Percentiles rank a stretch among this genome's conserved stretches.
Evolutionary conservation across 805 yeast species (phyloP).

Genomic region (Candida saitoana): DNA sequence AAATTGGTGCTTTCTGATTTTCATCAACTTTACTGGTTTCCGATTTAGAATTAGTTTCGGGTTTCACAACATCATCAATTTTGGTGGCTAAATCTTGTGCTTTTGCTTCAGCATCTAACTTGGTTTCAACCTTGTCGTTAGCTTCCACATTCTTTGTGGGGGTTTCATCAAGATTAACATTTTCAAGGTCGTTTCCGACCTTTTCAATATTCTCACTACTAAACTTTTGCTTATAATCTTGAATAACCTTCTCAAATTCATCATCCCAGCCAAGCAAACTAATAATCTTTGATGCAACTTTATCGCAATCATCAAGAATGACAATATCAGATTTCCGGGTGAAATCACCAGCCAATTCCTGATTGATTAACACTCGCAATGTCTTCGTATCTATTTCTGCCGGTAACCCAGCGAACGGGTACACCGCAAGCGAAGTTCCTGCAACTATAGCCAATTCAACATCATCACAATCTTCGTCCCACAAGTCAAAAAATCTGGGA

Average conservation of each 20-base stretch:
- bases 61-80: neutral
- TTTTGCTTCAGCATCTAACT: neutral
- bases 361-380: constrained; percentile 65
- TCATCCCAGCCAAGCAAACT: constrained; percentile 60
- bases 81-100: neutral
- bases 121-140: neutral
- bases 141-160: neutral
- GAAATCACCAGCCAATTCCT: constrained; percentile 76
- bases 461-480: constrained; percentile 55
- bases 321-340: constrained; percentile 59
- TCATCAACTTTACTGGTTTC: neutral
- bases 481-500: constrained; percentile 54
- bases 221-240: constrained; percentile 9
- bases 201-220: constrained; percentile 5
- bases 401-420: constrained; percentile 86
- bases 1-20: no score
- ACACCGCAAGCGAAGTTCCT: constrained; percentile 86
- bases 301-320: constrained; percentile 61
- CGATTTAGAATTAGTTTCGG: neutral
- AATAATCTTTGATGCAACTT: constrained; percentile 52
- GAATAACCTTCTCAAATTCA: constrained; percentile 45
- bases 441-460: constrained; percentile 79
- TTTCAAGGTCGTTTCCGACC: neutral
- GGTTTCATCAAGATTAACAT: neutral
- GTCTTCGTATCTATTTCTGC: constrained; percentile 46